Evolutionary conservation across 768 basidiomycete genomes (phyloP), one percentile per base, ranked within the genome.

Genomic region (Lactifluus echinatus): DNA sequence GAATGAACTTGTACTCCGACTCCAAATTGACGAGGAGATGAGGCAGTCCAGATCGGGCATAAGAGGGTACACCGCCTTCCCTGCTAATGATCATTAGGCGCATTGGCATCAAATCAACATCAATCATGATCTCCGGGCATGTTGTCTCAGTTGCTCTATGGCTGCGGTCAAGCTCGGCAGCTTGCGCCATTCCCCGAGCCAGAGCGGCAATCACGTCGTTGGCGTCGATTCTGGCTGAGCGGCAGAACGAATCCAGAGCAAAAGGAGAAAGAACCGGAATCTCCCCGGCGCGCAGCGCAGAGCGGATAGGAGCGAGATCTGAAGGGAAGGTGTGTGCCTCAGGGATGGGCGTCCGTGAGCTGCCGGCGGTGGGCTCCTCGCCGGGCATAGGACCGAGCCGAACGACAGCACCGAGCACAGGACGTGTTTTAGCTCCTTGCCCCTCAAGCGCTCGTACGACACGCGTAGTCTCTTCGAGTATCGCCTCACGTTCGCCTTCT

Each of bases 81-180:
- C 87, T 81, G 70, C 93, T 95, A 71, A 99, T 97, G 70, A 98
- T 87, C 89, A 99, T 94, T 57, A 99, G 79, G 28, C 96, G 88
- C 53, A 97, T 75, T 1, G 96, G 96, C 3, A 93, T 94, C 56
- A 99, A 80, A 71, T 98, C 90, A 54, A 85, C 71, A 31, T 85
- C 80, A 29, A 76, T 75, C 0, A 77, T 56, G 55, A 70, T 68
- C 33, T 76, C 73, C 12, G 66, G 66, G 51, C 65, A 63, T 19
- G 31, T 29, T 24, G 69, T 66, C 34, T 74, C 70, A 42, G 73
- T 68, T n/a, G 71, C 67, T 29, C 56, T 58, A 26, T 65, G 66
- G 28, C 67, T 62, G 11, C 73, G 75, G 67, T 85, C 83, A 8
- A 67, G 62, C 1, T 76, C 80, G 8, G 74, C 77, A 5, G 75